phyloP scores from a whole-genome alignment of 768 basidiomycete species.

The Austroboletus festivus region DNA sequence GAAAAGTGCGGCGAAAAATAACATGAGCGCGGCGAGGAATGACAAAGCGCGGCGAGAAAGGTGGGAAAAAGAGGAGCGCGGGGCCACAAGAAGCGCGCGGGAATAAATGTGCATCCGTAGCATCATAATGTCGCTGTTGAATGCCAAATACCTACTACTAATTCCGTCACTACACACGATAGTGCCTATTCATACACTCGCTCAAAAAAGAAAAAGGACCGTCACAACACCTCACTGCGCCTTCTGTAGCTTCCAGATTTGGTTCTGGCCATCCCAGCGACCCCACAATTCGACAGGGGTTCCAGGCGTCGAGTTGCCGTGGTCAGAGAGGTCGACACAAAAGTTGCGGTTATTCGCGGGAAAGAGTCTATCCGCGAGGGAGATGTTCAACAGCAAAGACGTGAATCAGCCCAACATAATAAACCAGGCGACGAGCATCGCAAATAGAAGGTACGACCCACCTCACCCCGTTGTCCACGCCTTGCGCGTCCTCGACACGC shows the following conservation, averaged over 20 bases:
- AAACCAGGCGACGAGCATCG: no score
- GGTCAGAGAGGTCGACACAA: constrained; percentile 46
- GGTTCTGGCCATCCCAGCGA: constrained; percentile 48
- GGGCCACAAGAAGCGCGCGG: no score
- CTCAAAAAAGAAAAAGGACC: not conserved
- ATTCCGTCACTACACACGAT: no score
- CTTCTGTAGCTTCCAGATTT: constrained; percentile 42
- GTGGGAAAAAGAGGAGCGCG: no score
- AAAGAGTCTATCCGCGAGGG: constrained; percentile 38
- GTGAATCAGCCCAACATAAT: not conserved
- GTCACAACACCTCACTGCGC: constrained; percentile 1
- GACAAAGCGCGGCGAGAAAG: no score
- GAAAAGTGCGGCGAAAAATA: no score
- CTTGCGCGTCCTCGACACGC: constrained; percentile 48
- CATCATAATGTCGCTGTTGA: no score
- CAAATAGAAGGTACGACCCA: constrained; percentile 22
- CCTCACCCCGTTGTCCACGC: constrained; percentile 39
- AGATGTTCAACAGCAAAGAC: not conserved
- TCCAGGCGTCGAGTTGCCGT: constrained; percentile 45
- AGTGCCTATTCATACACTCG: not conserved
- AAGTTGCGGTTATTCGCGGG: constrained; percentile 38
- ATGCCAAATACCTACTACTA: no score
- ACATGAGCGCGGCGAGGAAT: no score
- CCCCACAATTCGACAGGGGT: constrained; percentile 47
- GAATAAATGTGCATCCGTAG: no score